Evolutionary conservation across 2,329 filamentous ascomycete species (phyloP).

Genomic region (Clarireedia homoeocarpa): DNA sequence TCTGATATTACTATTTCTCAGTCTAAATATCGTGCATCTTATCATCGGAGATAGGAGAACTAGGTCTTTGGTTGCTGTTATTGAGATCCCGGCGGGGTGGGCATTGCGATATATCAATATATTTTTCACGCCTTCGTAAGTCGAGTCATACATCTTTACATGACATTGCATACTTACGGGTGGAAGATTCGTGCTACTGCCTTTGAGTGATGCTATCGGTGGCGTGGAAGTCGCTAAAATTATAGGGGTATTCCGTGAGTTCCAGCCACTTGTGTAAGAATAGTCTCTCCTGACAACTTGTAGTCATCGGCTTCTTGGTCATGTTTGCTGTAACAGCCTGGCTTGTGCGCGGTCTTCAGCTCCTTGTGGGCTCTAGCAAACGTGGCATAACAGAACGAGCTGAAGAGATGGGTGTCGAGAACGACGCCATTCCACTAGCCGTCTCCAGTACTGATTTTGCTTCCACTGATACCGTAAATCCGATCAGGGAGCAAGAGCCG

Average conservation of each 20-base stretch:
- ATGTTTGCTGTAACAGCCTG: constrained; percentile 47
- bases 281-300: neutral
- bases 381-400: constrained; percentile 42
- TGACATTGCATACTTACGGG: neutral
- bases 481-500: constrained; percentile 25
- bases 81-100: constrained; percentile 40
- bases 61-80: constrained; percentile 37
- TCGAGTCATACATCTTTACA: neutral
- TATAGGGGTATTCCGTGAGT: constrained; percentile 49
- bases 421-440: constrained; percentile 42
- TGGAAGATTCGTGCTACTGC: constrained; percentile 44
- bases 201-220: constrained; percentile 46
- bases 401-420: constrained; percentile 40
- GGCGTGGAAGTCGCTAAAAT: constrained; percentile 49
- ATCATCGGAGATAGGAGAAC: constrained; percentile 42
- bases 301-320: constrained; percentile 47
- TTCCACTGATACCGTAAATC: constrained; percentile 13
- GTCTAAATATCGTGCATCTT: constrained; percentile 39
- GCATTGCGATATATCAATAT: constrained; percentile 14
- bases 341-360: constrained; percentile 45
- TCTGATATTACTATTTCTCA: constrained; percentile 45
- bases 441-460: constrained; percentile 19
- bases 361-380: constrained; percentile 44
- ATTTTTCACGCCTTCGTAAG: constrained; percentile 13
- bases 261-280: neutral